Percentiles rank a stretch among this genome's conserved stretches.
These are phyloP conservation scores for Cyanodermella asteris DNA, from an alignment of 2,329 filamentous ascomycete genomes.

Conservation along the genomic window DNA sequence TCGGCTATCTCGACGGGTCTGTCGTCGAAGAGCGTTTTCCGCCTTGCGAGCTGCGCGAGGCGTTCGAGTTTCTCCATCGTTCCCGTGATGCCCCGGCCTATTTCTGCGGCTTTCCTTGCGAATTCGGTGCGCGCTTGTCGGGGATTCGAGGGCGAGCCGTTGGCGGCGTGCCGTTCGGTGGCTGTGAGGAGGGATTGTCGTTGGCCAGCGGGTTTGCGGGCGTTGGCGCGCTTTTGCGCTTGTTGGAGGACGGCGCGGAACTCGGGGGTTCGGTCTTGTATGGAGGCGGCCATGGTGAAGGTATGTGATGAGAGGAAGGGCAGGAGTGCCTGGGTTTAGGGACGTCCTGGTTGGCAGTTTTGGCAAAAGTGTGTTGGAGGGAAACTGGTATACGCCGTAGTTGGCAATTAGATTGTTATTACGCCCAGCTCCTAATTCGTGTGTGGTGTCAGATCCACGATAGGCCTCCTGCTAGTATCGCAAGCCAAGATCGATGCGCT, in stretches of 20 bases:
- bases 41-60: slow-evolving; percentile 78
- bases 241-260: slow-evolving; percentile 81
- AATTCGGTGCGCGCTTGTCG: slow-evolving; percentile 58
- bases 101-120: slow-evolving; percentile 72
- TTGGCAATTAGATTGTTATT: no score
- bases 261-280: slow-evolving; percentile 91
- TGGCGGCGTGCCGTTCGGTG: slow-evolving; percentile 36
- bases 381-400: no score
- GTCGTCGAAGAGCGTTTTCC: slow-evolving; percentile 94
- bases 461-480: no score
- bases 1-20: slow-evolving; percentile 91
- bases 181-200: slow-evolving; percentile 59
- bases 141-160: slow-evolving; percentile 32
- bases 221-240: slow-evolving; percentile 57
- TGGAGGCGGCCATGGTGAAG: slow-evolving; percentile 45
- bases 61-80: slow-evolving; percentile 94
- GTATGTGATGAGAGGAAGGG: no score
- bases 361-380: no score
- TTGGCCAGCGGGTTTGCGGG: slow-evolving; percentile 56
- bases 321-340: no score
- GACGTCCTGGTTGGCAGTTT: no score
- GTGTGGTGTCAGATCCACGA: no score
- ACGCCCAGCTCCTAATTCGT: no score
- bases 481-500: no score
- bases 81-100: slow-evolving; percentile 71